Conservation (phyloP, 1,284 basidiomycete species). For the Apiotrichum domesticum region DNA sequence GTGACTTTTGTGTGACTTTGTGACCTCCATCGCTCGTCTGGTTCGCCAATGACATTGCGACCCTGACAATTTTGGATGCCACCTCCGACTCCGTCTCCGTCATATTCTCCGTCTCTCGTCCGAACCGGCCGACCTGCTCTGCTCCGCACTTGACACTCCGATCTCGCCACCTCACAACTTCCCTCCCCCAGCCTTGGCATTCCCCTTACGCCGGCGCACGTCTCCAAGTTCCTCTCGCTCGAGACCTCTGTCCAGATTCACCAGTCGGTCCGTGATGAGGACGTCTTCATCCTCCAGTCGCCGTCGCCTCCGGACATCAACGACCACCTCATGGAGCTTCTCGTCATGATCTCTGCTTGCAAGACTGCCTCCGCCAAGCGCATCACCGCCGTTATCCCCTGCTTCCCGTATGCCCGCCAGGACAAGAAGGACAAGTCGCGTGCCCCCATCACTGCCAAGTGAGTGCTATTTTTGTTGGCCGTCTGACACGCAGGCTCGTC, state of each 20-base stretch:
- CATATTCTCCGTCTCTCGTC: too few species aligned
- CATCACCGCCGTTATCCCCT: slow-evolving; percentile 97
- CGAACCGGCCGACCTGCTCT: too few species aligned
- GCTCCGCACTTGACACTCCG: too few species aligned
- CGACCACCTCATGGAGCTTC: slow-evolving; percentile 52
- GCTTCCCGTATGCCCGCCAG: slow-evolving; percentile 93
- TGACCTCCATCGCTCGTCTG: too few species aligned
- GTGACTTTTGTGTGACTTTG: too few species aligned
- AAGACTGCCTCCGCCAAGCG: slow-evolving; percentile 93
- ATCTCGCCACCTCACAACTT: too few species aligned
- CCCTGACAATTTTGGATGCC: too few species aligned
- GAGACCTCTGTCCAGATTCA: slow-evolving; percentile 89
- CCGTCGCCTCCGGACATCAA: slow-evolving; percentile 47
- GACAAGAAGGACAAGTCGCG: slow-evolving; percentile 98
- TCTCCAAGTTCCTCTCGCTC: slow-evolving; percentile 93
- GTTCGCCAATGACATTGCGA: too few species aligned
- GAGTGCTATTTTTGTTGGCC: slow-evolving; percentile 10
- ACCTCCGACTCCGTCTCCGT: too few species aligned
- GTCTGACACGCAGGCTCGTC: slow-evolving; percentile 53
- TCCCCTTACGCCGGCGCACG: slow-evolving; percentile 79
- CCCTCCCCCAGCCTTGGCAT: slow-evolving; percentile 68
- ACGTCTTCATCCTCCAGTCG: slow-evolving; percentile 91
- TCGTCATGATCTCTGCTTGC: slow-evolving; percentile 61
- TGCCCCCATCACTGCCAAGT: slow-evolving; percentile 95
- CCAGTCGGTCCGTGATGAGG: slow-evolving; percentile 93